phyloP scores from a whole-genome alignment of 495 filamentous ascomycete genomes.

The Aspergillus affinis region DNA sequence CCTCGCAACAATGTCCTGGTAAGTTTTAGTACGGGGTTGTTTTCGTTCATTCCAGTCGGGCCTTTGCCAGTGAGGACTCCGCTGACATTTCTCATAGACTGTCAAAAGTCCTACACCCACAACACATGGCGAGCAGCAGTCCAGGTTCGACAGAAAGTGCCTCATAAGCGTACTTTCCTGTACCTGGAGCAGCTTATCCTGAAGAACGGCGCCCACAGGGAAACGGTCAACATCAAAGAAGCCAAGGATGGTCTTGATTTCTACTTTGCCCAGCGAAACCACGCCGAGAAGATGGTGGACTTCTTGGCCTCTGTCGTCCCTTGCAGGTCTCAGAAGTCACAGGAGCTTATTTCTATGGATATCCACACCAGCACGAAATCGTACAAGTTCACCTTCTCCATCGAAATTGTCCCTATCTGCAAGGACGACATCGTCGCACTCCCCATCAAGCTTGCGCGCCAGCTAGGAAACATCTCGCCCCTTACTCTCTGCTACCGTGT shows the following conservation, averaged over 20 bases:
- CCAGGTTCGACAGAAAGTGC: slow-evolving; percentile 94
- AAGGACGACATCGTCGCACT: slow-evolving; percentile 94
- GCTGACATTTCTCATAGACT: slow-evolving; percentile 41
- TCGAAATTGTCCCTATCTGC: slow-evolving; percentile 87
- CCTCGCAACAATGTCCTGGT: slow-evolving; percentile 80
- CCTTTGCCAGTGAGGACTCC: not conserved
- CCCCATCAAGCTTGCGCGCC: slow-evolving; percentile 83
- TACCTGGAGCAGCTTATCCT: slow-evolving; percentile 96
- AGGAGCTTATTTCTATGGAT: slow-evolving; percentile 91
- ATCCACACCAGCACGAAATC: slow-evolving; percentile 84
- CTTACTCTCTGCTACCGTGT: slow-evolving; percentile 83
- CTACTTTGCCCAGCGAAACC: slow-evolving; percentile 83
- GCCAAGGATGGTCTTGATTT: slow-evolving; percentile 93
- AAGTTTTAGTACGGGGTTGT: not conserved
- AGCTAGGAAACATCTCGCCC: slow-evolving; percentile 81
- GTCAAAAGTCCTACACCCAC: slow-evolving; percentile 89
- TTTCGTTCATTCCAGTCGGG: not conserved
- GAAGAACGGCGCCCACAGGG: slow-evolving; percentile 86
- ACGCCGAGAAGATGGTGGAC: slow-evolving; percentile 89
- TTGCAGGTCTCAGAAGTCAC: slow-evolving; percentile 75
- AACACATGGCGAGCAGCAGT: slow-evolving; percentile 86
- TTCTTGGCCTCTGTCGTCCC: slow-evolving; percentile 84
- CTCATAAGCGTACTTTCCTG: slow-evolving; percentile 95
- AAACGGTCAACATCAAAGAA: slow-evolving; percentile 96
- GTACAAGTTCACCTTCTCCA: slow-evolving; percentile 89